Conservation (phyloP, 1,284 basidiomycete species). For the Ceraceosorus bombacis region DNA sequence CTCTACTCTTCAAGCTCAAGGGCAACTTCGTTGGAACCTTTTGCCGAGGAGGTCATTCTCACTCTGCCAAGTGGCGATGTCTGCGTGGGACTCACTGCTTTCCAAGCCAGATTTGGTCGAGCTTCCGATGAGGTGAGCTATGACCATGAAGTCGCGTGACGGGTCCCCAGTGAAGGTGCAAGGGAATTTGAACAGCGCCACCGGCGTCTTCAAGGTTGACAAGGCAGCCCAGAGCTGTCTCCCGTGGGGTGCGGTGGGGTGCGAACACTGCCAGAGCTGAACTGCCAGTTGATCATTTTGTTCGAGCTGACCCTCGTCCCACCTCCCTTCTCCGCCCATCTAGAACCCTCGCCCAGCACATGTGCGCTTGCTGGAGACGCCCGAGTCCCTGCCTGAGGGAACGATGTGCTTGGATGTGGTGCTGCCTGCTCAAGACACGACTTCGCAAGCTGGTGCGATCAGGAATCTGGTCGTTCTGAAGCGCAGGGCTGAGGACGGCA, state of each 20-base stretch:
- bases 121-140: background rate
- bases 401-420: slow-evolving; percentile 41
- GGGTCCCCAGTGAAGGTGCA: no score
- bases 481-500: slow-evolving; percentile 37
- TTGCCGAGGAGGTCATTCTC: slow-evolving; percentile 42
- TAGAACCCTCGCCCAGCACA: slow-evolving; percentile 16
- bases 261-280: no score
- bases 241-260: no score
- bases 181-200: no score
- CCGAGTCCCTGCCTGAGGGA: slow-evolving; percentile 35
- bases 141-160: no score
- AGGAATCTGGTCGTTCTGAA: slow-evolving; percentile 43
- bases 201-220: no score
- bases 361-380: slow-evolving; percentile 40
- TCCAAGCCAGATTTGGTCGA: slow-evolving; percentile 17
- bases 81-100: slow-evolving; percentile 31
- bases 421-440: slow-evolving; percentile 10
- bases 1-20: slow-evolving; percentile 23
- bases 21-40: slow-evolving; percentile 14
- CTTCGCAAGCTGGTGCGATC: slow-evolving; percentile 1
- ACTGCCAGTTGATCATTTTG: no score
- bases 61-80: slow-evolving; percentile 40
- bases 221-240: no score
- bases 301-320: slow-evolving; percentile 8
- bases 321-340: background rate